Evolutionary conservation across 371 early-diverging fungal species (phyloP), one percentile per base, ranked within the genome.

Genomic region (Rhizopus stolonifer): DNA sequence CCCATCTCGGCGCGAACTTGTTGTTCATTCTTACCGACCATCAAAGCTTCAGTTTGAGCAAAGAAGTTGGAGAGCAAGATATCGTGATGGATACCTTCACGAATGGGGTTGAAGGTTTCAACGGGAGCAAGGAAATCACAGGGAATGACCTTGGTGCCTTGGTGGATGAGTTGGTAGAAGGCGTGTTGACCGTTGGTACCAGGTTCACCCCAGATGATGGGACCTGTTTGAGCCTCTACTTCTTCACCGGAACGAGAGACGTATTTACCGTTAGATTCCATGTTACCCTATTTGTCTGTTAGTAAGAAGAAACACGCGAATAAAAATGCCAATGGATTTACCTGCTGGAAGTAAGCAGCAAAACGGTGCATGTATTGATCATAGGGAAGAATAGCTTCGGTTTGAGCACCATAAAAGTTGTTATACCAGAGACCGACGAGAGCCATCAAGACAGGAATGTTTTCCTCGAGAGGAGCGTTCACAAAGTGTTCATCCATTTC

Each of bases 161-260:
- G 99, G 72, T 99, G 99, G 56, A 99, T 94, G 56, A 99, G 80
- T 77, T 99, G 99, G 73, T 99, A 99, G 81, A 99, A 99, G 17
- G 99, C 99, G 64, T 99, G 99, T 76, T 99, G 99, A 48, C 95
- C 95, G 75, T 99, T 96, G 64, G 99, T 99, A 38, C 99, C 99
- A 21, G 96, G 91, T 65, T 99, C 99, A 64, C 99, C 99, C 95
- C 99, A 99, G 61, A 99, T 93, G 73, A 99, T 94, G 32, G 98
- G 96, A 26, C 97, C 98, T 18, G 99, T 96, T 49, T 86, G 80
- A 64, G 91, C 90, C 48, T 87, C 67, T 26, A 95, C 90, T 26
- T 72, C 74, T 43, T 80, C 79, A 54, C 92, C 91, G 51, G 85
- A 80, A 33, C 93, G 89, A 55, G 91, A 90, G 45, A 89, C 83